phyloP scores from a whole-genome alignment of 1,139 yeast species.

The Pichia cactophila region DNA sequence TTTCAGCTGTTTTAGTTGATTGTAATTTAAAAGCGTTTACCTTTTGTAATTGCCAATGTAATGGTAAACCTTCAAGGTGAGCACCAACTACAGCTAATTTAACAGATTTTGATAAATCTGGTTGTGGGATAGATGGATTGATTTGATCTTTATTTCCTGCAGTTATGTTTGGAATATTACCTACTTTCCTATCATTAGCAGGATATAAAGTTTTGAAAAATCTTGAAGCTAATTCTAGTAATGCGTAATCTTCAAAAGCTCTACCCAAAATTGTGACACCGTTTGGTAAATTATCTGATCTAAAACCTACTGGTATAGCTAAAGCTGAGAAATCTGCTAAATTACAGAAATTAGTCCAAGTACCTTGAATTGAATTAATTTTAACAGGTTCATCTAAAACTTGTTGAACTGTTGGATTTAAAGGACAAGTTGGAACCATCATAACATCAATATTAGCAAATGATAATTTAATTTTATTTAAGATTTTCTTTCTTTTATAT shows the following conservation, averaged over 20 bases:
- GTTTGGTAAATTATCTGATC: conserved; percentile 80
- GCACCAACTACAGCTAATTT: conserved; percentile 94
- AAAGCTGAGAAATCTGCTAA: conserved; percentile 89
- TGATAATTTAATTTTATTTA: conserved; percentile 53
- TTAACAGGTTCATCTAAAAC: conserved; percentile 71
- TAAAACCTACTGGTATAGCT: conserved; percentile 85
- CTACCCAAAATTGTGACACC: conserved; percentile 81
- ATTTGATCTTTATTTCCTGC: conserved; percentile 33
- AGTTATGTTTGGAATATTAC: conserved; percentile 29
- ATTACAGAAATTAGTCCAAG: conserved; percentile 94
- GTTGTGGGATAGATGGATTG: conserved; percentile 31
- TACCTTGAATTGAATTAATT: conserved; percentile 85
- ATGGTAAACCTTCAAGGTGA: conserved; percentile 78
- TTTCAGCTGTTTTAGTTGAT: conserved; percentile 61
- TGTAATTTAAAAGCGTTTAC: conserved; percentile 70
- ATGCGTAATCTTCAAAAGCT: conserved; percentile 82
- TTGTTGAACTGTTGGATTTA: conserved; percentile 73
- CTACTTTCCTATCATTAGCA: conserved; percentile 39
- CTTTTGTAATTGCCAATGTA: conserved; percentile 89
- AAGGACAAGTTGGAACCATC: conserved; percentile 88
- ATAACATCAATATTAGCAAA: conserved; percentile 62
- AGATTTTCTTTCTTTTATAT: conserved; percentile 69
- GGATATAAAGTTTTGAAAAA: conserved; percentile 49
- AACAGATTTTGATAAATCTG: conserved; percentile 34
- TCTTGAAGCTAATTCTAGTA: conserved; percentile 72